Conservation (phyloP, 192 early-diverging fungal genomes). For the Umbelopsis sp. region DNA sequence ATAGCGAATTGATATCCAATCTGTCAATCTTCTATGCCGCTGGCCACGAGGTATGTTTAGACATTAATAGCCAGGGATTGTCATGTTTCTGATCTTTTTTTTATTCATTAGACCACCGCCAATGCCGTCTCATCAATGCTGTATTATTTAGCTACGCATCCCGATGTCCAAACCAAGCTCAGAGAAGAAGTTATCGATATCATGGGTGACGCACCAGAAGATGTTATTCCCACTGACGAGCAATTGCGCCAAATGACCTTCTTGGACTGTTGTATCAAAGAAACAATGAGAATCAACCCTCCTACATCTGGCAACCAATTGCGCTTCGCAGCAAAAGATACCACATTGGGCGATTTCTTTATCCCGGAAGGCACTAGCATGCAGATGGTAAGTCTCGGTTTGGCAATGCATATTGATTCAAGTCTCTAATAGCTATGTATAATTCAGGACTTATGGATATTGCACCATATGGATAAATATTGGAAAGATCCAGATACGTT, state of each 20-base stretch:
- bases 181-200: conserved; percentile 52
- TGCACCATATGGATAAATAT: conserved; percentile 8
- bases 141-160: conserved; percentile 11
- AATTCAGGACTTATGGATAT: background rate
- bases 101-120: background rate
- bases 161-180: conserved; percentile 50
- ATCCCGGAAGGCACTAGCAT: conserved; percentile 10
- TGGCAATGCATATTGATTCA: background rate
- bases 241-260: conserved; percentile 55
- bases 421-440: background rate
- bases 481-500: conserved; percentile 20
- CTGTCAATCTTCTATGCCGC: background rate
- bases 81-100: background rate
- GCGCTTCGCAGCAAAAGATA: conserved; percentile 13
- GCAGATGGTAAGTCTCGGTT: background rate
- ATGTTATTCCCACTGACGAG: conserved; percentile 52
- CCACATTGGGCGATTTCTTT: conserved; percentile 6
- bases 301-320: conserved; percentile 15
- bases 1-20: conserved; percentile 9
- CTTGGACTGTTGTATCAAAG: conserved; percentile 52
- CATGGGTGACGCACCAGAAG: conserved; percentile 53
- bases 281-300: conserved; percentile 29
- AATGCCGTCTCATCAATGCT: conserved; percentile 8
- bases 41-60: conserved; percentile 3
- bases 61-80: background rate